phyloP scores from a whole-genome alignment of 106 monocot species.

The Allium sativum region DNA sequence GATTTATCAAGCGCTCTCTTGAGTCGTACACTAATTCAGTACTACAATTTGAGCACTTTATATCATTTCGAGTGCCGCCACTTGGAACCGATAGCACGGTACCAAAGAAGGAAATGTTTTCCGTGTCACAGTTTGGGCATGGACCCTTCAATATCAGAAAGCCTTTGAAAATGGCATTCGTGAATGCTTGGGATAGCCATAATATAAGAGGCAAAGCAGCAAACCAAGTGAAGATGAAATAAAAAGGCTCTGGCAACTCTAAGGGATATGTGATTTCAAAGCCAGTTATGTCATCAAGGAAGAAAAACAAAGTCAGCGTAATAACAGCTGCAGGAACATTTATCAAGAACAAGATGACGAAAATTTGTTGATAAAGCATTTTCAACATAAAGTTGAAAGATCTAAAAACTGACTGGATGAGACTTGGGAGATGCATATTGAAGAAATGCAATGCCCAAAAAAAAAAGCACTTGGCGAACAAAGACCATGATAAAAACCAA shows the following conservation, averaged over 20 bases:
- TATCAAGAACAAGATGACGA: slow-evolving; percentile 84
- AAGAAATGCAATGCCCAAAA: too few relatives aligned
- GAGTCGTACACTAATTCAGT: slow-evolving; percentile 49
- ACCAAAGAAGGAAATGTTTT: slow-evolving; percentile 90
- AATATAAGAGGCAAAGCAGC: slow-evolving; percentile 90
- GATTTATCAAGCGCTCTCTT: slow-evolving; percentile 49
- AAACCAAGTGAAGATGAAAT: slow-evolving; percentile 99
- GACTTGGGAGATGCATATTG: too few relatives aligned
- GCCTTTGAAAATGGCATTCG: slow-evolving; percentile 69
- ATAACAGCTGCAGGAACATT: slow-evolving; percentile 94
- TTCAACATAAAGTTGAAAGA: too few relatives aligned
- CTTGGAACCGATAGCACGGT: slow-evolving; percentile 74
- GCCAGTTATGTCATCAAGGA: slow-evolving; percentile 67
- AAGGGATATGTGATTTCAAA: slow-evolving; percentile 22
- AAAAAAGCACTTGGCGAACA: too few relatives aligned
- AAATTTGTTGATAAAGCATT: too few relatives aligned
- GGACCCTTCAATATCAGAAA: slow-evolving; percentile 89
- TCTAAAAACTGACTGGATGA: too few relatives aligned
- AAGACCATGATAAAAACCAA: too few relatives aligned
- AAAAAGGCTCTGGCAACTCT: slow-evolving; percentile 83
- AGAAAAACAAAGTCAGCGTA: slow-evolving; percentile 78
- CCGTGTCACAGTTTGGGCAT: slow-evolving; percentile 87
- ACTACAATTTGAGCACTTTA: slow-evolving; percentile 78
- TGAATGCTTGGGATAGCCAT: slow-evolving; percentile 42
- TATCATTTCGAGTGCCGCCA: slow-evolving; percentile 54